Conservation (phyloP, 1,284 basidiomycete species). For the Coriolopsis trogii region DNA sequence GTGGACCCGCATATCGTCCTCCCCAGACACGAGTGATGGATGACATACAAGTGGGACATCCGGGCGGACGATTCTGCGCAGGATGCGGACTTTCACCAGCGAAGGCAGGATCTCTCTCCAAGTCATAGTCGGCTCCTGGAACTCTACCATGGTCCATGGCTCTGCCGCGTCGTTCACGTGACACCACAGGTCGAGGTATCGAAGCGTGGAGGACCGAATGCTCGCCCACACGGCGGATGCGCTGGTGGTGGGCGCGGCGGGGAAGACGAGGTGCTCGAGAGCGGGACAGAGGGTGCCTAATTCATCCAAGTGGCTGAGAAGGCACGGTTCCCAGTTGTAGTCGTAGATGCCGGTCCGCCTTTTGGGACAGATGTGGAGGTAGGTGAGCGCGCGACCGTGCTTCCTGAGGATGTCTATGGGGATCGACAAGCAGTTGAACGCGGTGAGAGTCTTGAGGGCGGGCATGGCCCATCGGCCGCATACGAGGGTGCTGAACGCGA, state of each 20-base stretch:
- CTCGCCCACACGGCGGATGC: not conserved
- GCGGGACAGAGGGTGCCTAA: constrained; percentile 4
- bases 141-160: not conserved
- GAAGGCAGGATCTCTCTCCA: not conserved
- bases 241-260: not conserved
- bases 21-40: constrained; percentile 1
- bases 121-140: not conserved
- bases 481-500: not conserved
- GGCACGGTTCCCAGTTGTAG: not conserved
- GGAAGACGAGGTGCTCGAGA: constrained; percentile 17
- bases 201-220: constrained; percentile 1
- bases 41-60: constrained; percentile 16
- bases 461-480: constrained; percentile 10
- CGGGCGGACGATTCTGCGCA: not conserved
- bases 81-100: constrained; percentile 1
- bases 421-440: not conserved
- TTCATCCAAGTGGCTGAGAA: not conserved
- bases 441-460: constrained; percentile 4
- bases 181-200: constrained; percentile 16
- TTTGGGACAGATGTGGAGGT: constrained; percentile 14
- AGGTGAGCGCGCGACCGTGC: constrained; percentile 9
- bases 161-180: not conserved
- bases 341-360: not conserved
- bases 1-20: constrained; percentile 2
- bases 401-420: constrained; percentile 5